Conservation (phyloP, 345 rosid species). For the Citrus cavaleriei region DNA sequence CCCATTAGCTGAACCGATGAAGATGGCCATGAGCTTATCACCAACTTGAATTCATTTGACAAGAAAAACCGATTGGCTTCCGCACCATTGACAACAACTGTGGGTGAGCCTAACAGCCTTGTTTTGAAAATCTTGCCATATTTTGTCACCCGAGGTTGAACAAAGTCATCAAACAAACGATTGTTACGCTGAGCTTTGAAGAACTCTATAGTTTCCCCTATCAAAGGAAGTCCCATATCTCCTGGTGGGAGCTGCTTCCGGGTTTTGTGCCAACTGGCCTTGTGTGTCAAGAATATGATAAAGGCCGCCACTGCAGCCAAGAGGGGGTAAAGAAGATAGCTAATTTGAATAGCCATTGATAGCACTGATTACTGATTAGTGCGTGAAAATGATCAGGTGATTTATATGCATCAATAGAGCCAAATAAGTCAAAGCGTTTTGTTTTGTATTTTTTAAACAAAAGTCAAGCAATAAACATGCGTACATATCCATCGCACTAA, state of each 20-base stretch:
- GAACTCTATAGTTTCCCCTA: constrained; percentile 73
- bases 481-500: constrained; percentile 16
- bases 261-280: constrained; percentile 7
- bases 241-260: constrained; percentile 61
- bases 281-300: constrained; percentile 35
- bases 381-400: background rate
- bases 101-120: constrained; percentile 66
- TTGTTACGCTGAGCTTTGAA: constrained; percentile 60
- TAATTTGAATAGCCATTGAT: constrained; percentile 16
- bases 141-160: constrained; percentile 51
- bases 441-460: constrained; percentile 5
- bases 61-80: constrained; percentile 64
- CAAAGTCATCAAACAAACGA: constrained; percentile 54
- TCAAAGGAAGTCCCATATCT: constrained; percentile 59
- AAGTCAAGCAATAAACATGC: constrained; percentile 26
- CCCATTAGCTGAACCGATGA: constrained; percentile 74
- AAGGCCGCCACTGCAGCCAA: constrained; percentile 34
- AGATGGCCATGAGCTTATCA: constrained; percentile 78
- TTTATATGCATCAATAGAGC: background rate
- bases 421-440: constrained; percentile 8
- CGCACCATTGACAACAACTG: constrained; percentile 58
- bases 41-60: constrained; percentile 67
- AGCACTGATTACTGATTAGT: background rate
- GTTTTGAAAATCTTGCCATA: constrained; percentile 70
- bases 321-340: constrained; percentile 18